Evolutionary conservation across 495 filamentous ascomycete genomes (phyloP).

Genomic region (Penicillium silybi): DNA sequence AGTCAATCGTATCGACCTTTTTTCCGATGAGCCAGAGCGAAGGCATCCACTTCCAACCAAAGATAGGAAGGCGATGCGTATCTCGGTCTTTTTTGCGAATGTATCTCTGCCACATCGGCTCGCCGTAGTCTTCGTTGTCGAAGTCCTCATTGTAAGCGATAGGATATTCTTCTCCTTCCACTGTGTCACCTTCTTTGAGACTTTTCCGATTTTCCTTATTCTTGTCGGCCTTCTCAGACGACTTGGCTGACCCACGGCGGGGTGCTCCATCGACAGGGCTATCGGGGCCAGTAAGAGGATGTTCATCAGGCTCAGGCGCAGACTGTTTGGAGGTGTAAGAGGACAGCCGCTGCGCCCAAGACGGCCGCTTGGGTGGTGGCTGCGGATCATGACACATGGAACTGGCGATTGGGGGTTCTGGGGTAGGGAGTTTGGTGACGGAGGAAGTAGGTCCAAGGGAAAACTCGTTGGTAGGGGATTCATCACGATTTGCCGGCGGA

Average conservation of each 20-base stretch:
- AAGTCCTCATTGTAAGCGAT: slow-evolving; percentile 64
- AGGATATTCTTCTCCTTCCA: slow-evolving; percentile 59
- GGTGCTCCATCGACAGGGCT: slow-evolving; percentile 19
- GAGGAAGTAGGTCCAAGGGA: not conserved
- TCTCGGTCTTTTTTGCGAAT: slow-evolving; percentile 77
- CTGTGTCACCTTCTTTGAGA: slow-evolving; percentile 35
- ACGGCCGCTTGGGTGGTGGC: slow-evolving; percentile 34
- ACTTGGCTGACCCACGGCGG: slow-evolving; percentile 14
- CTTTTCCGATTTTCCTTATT: slow-evolving; percentile 9
- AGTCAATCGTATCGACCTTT: slow-evolving; percentile 94
- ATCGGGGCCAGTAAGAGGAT: slow-evolving; percentile 37
- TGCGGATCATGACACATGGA: slow-evolving; percentile 5
- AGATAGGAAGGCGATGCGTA: slow-evolving; percentile 76
- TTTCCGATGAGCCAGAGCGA: slow-evolving; percentile 74
- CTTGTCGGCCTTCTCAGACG: slow-evolving; percentile 12
- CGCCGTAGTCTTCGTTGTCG: slow-evolving; percentile 57
- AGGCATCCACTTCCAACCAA: slow-evolving; percentile 78
- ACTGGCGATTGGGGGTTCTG: not conserved
- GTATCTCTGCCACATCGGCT: slow-evolving; percentile 79
- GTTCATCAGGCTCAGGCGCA: slow-evolving; percentile 31
- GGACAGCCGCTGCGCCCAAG: slow-evolving; percentile 42
- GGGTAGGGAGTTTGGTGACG: not conserved
- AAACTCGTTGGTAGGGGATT: not conserved
- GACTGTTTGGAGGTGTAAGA: slow-evolving; percentile 25
- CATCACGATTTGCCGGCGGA: not conserved